Evolutionary conservation across 768 basidiomycete genomes (phyloP), one percentile per base, ranked within the genome.

Genomic region (Lactarius indigo): DNA sequence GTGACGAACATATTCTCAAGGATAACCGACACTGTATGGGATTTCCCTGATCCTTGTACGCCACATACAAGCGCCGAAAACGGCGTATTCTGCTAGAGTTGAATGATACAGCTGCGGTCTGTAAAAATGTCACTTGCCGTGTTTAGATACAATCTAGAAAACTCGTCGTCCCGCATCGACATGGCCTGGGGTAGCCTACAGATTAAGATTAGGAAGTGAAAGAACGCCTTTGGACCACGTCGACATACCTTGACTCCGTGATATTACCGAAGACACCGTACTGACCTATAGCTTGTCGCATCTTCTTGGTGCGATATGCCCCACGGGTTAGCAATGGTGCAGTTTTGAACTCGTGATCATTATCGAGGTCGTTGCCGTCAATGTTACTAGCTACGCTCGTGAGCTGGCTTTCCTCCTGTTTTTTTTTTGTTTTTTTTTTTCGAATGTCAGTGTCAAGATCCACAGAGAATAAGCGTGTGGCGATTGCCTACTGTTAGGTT

Each of bases 41-140:
- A 90, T 71, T 91, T 91, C 10, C 89, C 89, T 0, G 89, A 87
- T 0, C 90, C 88, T 77, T 91, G 90, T 0, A 90, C 89, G 0
- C 89, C 89, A 61, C 89, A 91, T 3, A 91, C 82, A n/a, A 91
- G 72, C 0, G 89, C 86, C 0, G 90, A 90, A 71, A 90, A 87
- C 0, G 89, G 90, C 0, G 89, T 81, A 72, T 90, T 91, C 89
- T 90, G 65, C 18, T 12, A 39, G 31, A 50, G 41, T 37, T 39
- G 12, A 31, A 60, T 54, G 33, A 28, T 28, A 17, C 7, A 18
- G 23, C 4, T 10, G 23, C 28, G 60, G 56, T 33, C 54, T 55
- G 31, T 15, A 50, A 58, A 67, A 20, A 1, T 7, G 17, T 18
- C 41, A 66, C 78, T 73, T 70, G 87, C 89, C 1, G 88, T 89